These are phyloP conservation scores for Pseudogymnoascus verrucosus DNA, from an alignment of 2,329 filamentous ascomycete species.

Conservation along the genomic window DNA sequence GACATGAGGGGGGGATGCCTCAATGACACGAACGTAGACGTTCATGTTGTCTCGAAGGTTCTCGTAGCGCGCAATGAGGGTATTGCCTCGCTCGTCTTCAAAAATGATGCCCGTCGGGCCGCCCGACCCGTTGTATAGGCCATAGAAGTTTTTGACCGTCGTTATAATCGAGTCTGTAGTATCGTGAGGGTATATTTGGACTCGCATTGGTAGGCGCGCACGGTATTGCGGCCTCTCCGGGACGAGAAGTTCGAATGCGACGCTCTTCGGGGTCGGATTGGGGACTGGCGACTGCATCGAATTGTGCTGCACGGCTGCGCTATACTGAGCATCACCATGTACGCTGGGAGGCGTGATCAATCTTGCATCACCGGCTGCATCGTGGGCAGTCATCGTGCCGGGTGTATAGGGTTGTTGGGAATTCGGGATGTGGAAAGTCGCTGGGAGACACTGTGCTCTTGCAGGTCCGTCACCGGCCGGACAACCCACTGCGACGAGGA, in stretches of 20 bases:
- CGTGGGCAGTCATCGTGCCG: neutral
- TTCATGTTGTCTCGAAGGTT: constrained; percentile 91
- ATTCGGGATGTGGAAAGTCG: neutral
- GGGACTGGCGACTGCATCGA: constrained; percentile 25
- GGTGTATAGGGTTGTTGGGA: constrained; percentile 12
- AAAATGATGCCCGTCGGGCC: constrained; percentile 83
- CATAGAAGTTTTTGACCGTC: constrained; percentile 98
- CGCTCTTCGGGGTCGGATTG: constrained; percentile 53
- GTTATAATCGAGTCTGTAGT: constrained; percentile 96
- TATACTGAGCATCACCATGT: constrained; percentile 20
- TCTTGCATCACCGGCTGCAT: constrained; percentile 15
- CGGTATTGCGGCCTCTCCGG: constrained; percentile 59
- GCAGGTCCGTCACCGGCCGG: neutral
- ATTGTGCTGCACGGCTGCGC: constrained; percentile 21
- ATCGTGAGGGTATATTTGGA: constrained; percentile 91
- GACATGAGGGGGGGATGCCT: constrained; percentile 42
- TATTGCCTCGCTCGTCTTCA: constrained; percentile 81
- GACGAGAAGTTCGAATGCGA: constrained; percentile 71
- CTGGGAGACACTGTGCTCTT: neutral
- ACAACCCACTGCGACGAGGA: neutral
- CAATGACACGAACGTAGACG: constrained; percentile 83
- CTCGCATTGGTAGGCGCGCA: constrained; percentile 73
- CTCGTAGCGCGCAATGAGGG: constrained; percentile 90
- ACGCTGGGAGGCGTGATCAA: constrained; percentile 24
- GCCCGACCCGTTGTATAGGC: constrained; percentile 69